Evolutionary conservation across 768 basidiomycete species (phyloP), one percentile per base, ranked within the genome.

Genomic region (Amanita inopinata): DNA sequence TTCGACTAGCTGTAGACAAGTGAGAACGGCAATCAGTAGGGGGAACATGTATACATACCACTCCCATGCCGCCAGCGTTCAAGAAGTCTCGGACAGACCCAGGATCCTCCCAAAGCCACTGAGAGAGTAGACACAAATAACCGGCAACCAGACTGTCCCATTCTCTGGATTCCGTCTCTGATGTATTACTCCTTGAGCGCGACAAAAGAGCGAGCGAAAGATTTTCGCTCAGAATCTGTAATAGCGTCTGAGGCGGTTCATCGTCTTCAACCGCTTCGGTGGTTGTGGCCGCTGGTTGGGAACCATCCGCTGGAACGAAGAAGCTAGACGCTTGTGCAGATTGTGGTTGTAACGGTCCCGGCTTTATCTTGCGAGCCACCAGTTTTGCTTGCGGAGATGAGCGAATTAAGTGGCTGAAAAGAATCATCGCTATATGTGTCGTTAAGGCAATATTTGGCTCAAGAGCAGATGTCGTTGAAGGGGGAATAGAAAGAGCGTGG

Each of bases 101-200:
- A 0, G 92, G 80, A 53, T 96, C 93, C 53, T 98, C 94, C 93
- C 93, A 99, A 5, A 96, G 67, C 96, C 96, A 99, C 48, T 92
- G 89, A 3, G 78, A 71, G 23, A 99, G 69, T 41, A 96, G 59
- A 36, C 77, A 76, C 25, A 98, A 66, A 55, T 97, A 94, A 0
- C 81, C 85, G 5, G 88, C 79, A 53, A 92, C 80, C 35, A 94
- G 66, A 46, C 90, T 71, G 48, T 91, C 90, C 90, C 92, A 97
- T 53, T 96, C 93, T 37, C 83, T 67, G 10, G 76, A 71, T 52
- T 93, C 88, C 33, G 70, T 69, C 28, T 78, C 78, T 4, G 80
- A 79, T 17, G 76, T 69, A 50, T 82, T 69, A 8, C 77, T 65
- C 24, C 87, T 70, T 5, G 76, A 76, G 17, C 83, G 78, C 19